Evolutionary conservation across 2,329 filamentous ascomycete species (phyloP), one percentile per base, ranked within the genome.

Genomic region (Emericellopsis atlantica): DNA sequence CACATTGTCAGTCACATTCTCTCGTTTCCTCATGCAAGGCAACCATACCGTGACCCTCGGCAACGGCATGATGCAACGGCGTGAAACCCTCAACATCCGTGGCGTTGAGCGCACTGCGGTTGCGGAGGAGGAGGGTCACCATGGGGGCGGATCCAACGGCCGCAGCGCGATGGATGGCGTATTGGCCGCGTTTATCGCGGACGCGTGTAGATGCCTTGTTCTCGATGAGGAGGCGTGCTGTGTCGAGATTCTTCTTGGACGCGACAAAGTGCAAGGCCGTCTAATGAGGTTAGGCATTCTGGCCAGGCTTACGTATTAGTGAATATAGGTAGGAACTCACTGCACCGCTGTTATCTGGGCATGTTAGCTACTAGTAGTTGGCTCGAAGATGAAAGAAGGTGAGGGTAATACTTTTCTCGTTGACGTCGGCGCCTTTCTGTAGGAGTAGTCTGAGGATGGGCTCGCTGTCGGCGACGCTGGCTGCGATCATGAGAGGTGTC

Each of bases 261-360:
- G 85, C 82, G 38, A 88, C 79, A 56, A 96, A 95, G 61, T 96
- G 90, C 16, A 98, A 74, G 9, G 83, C 86, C 18, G 88, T 95
- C 76, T 93, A 49, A 23, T 16, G 16, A 18, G 16, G 12, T 31
- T 31, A 29, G 34, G 43, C 11, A 36, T 26, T 22, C 12, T 18
- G 36, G 32, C n/a, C 31, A 10, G 5, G 32, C 32, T 35, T 35
- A 9, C 9, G 8, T 35, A 9, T 8, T 4, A 15, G 9, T 35
- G 12, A 12, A 12, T 29, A 29, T 29, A 12, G 26, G 34, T 29
- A 12, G 26, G 34, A 37, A 23, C 49, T 48, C 49, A 76, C 74
- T 64, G 84, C 82, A 45, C 80, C 81, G 44, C 65, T 75, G 55
- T 76, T 70, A 53, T 82, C 79, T 82, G n/a, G 15, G 4, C 26